Conservation (phyloP, 169 alveolate genomes). For the Plasmodium coatneyi region DNA sequence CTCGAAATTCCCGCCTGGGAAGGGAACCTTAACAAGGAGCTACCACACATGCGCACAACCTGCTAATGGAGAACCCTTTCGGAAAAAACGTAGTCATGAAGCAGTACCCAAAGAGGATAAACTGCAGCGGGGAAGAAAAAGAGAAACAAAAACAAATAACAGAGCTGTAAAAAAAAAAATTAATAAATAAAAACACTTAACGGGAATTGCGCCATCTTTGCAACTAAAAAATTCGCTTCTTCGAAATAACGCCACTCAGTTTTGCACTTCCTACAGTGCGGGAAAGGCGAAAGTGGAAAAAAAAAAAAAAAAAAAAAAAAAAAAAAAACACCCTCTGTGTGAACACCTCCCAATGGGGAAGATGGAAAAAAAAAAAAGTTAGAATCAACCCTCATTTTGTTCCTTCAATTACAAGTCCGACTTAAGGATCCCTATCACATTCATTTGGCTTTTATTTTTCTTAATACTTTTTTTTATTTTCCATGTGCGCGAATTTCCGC, state of each 20-base stretch:
- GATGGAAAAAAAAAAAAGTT: not conserved
- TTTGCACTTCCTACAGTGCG: not conserved
- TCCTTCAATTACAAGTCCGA: not conserved
- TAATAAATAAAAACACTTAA: not conserved
- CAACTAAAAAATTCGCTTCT: not conserved
- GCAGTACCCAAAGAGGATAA: not conserved
- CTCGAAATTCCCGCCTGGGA: not conserved
- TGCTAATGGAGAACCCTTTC: not conserved
- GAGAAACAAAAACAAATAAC: not conserved
- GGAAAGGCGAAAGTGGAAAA: too few species aligned
- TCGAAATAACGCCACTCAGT: not conserved
- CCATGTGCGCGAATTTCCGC: not conserved
- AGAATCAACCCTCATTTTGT: not conserved
- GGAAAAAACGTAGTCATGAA: not conserved
- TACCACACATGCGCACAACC: conserved; percentile 1
- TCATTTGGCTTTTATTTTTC: not conserved
- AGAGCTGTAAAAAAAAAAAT: not conserved
- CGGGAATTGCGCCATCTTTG: not conserved
- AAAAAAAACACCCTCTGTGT: conserved; percentile 3
- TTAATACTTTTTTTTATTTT: not conserved
- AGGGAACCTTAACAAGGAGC: not conserved
- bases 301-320: conserved; percentile 28
- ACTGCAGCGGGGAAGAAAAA: not conserved
- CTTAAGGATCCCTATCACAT: not conserved
- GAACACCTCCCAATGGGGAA: not conserved